A percentile compares a stretch with the other conserved stretches of the same genome.
Conservation (phyloP, 441 rosid species). For the Gossypium lobatum region DNA sequence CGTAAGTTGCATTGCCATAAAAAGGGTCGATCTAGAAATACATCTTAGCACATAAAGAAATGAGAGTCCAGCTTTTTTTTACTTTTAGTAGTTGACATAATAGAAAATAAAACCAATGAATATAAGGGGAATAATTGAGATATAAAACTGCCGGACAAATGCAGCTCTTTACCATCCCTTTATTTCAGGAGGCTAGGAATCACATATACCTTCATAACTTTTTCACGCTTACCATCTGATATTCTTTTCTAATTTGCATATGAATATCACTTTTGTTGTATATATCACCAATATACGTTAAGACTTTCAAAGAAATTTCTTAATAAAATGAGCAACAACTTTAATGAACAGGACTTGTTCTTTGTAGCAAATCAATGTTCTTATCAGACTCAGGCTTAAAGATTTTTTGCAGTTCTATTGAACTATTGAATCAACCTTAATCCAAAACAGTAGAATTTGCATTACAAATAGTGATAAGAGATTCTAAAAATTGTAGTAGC, state of each 20-base stretch:
- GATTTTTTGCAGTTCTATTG: neutral
- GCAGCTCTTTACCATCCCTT: neutral
- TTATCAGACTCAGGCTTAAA: neutral
- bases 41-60: neutral
- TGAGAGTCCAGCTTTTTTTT: neutral
- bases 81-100: neutral
- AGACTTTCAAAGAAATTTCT: neutral
- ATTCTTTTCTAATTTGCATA: neutral
- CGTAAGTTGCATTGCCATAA: neutral
- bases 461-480: neutral
- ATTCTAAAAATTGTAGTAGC: constrained; percentile 1
- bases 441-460: neutral
- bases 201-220: neutral
- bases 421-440: neutral
- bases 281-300: neutral
- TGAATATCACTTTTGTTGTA: neutral
- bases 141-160: neutral
- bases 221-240: neutral
- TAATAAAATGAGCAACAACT: neutral
- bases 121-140: neutral
- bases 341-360: neutral
- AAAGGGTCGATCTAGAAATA: neutral
- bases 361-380: neutral
- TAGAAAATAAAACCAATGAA: neutral
- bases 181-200: neutral